Base-by-base conservation (phyloP, 805 yeast genomes). In the Candida railenensis region DNA sequence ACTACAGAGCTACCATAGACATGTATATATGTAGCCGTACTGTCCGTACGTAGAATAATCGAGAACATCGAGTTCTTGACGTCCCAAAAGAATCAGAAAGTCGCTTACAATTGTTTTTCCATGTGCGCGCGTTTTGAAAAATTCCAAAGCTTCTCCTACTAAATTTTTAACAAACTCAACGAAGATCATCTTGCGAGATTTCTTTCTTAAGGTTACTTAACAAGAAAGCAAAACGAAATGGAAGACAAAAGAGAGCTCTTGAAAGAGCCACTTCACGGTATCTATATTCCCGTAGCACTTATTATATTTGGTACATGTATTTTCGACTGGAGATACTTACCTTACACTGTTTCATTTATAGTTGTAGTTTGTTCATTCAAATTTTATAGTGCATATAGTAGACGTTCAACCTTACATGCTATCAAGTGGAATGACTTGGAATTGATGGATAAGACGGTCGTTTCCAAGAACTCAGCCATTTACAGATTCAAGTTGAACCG, bases 191-290 rank as follows among this genome's bases (percentile, higher is more conserved):
- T 25, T 25, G 5, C 11, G 30, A 7, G 5, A 11, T 25, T 25
- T 25, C 30, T 25, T 25, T 25, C 30, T 25, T 7, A n/a, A n/a
- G n/a, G n/a, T n/a, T n/a, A n/a, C n/a, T n/a, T 25, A 25, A 11
- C 30, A 25, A 25, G 30, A 25, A 11, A 25, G 30, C 5, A 11
- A 25, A 11, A 25, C 9, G 30, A 25, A 16, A 36, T 36, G 39
- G 39, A 36, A 42, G 76, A 73, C 49, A 74, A 76, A 33, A 63
- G 77, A 52, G 82, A 81, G 44, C 66, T 85, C 39, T 70, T 85
- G 48, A 81, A 83, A 57, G 79, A 83, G 45, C 90, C 91, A 4
- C 63, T 87, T 37, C 95, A 87, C 57, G 89, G 91, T 16, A 78
- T 87, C 43, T 81, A 79, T 59, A 86, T 87, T 53, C 95, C 95